These are phyloP conservation scores for Xylaria sp. DNA, from an alignment of 2,329 filamentous ascomycete genomes.

Conservation along the genomic window DNA sequence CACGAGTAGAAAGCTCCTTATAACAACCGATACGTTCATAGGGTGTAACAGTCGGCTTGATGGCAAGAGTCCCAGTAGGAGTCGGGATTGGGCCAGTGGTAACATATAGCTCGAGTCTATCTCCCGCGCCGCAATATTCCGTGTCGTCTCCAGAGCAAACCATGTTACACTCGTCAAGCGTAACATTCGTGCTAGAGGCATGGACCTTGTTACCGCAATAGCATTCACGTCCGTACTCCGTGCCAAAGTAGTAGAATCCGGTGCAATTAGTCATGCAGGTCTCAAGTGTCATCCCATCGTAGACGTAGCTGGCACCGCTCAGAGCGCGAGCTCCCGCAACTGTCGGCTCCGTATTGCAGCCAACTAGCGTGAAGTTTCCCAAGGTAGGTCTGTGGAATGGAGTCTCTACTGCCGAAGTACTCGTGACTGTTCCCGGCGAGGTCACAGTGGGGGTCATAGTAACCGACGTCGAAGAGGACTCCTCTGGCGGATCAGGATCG, in stretches of 20 bases:
- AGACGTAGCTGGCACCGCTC: constrained; percentile 46
- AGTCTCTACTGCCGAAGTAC: constrained; percentile 39
- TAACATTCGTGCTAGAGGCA: constrained; percentile 40
- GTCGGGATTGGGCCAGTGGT: constrained; percentile 46
- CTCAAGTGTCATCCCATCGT: constrained; percentile 57
- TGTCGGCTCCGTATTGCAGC: constrained; percentile 56
- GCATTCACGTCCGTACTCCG: constrained; percentile 59
- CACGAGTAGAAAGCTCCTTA: constrained; percentile 46
- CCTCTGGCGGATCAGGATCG: constrained; percentile 28
- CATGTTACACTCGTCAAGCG: constrained; percentile 47
- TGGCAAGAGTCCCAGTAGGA: constrained; percentile 43
- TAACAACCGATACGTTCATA: constrained; percentile 49
- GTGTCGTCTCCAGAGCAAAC: constrained; percentile 48
- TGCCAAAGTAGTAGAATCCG: constrained; percentile 54
- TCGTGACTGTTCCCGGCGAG: constrained; percentile 38
- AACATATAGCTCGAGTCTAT: constrained; percentile 51
- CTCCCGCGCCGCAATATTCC: constrained; percentile 51
- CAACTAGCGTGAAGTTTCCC: constrained; percentile 52
- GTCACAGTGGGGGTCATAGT: constrained; percentile 34
- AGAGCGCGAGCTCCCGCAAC: constrained; percentile 50
- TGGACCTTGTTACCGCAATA: constrained; percentile 55
- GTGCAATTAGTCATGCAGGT: constrained; percentile 54
- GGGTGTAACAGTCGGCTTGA: constrained; percentile 44
- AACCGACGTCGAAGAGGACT: constrained; percentile 26
- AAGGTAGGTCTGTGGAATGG: constrained; percentile 47